phyloP scores from a whole-genome alignment of 2,329 filamentous ascomycete genomes.

The Acrodontium crateriforme region DNA sequence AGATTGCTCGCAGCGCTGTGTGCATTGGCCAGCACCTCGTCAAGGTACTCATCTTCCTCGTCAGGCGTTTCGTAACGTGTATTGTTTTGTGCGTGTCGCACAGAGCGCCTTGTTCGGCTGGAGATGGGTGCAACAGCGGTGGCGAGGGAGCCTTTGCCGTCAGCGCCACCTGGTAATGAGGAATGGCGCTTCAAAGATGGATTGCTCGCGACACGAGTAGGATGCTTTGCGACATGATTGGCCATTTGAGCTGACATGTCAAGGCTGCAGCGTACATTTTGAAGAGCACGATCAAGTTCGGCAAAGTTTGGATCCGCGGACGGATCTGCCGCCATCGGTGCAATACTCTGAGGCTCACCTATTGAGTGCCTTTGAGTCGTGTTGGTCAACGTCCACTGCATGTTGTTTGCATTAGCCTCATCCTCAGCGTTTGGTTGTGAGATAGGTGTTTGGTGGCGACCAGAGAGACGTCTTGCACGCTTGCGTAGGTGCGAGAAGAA shows the following conservation, averaged over 20 bases:
- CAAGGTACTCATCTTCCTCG: conserved; percentile 89
- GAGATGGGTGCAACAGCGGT: conserved; percentile 48
- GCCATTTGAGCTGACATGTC: conserved; percentile 28
- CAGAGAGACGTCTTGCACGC: conserved; percentile 80
- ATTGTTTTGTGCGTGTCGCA: conserved; percentile 58
- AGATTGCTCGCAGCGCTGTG: conserved; percentile 61
- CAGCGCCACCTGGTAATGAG: conserved; percentile 28
- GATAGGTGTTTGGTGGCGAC: conserved; percentile 69
- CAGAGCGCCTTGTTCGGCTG: conserved; percentile 64
- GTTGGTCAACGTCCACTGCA: conserved; percentile 53
- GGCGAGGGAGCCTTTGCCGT: conserved; percentile 43
- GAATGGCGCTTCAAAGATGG: conserved; percentile 36
- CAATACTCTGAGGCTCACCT: conserved; percentile 40
- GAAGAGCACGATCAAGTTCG: conserved; percentile 47
- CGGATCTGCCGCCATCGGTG: conserved; percentile 30
- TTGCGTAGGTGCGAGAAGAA: conserved; percentile 98
- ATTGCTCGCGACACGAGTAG: conserved; percentile 28
- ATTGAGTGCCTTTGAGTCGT: conserved; percentile 69
- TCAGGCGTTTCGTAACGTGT: conserved; percentile 88
- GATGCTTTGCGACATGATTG: conserved; percentile 20
- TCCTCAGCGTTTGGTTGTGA: conserved; percentile 74
- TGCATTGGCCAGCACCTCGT: conserved; percentile 72
- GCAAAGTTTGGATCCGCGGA: conserved; percentile 39
- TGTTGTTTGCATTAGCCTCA: conserved; percentile 84
- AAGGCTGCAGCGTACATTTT: conserved; percentile 45